A percentile compares a stretch with the other conserved stretches of the same genome.
Conservation (phyloP, 495 filamentous ascomycete genomes). For the Trichoderma reesei region DNA sequence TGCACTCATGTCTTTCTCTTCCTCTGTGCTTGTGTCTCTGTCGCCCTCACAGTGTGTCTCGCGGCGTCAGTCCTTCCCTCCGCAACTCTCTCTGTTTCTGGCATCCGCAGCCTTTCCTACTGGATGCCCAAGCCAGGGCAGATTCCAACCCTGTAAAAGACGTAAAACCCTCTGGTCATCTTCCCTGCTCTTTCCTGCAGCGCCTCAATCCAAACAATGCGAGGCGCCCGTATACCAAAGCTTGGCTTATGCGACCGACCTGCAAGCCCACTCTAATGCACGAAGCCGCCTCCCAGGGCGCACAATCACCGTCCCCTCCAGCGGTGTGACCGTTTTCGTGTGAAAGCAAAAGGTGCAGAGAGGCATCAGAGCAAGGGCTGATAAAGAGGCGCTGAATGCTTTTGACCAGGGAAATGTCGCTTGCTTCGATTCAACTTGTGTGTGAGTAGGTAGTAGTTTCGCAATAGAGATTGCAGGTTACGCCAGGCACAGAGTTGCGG, state of each 20-base stretch:
- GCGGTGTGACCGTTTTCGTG: neutral
- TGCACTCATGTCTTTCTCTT: neutral
- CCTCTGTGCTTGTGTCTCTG: neutral
- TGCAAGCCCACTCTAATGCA: neutral
- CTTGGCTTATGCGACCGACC: constrained; percentile 2
- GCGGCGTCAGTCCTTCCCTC: no score
- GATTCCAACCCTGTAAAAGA: neutral
- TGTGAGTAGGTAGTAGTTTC: no score
- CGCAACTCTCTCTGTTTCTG: no score
- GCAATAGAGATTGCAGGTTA: no score
- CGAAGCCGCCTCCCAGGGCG: neutral
- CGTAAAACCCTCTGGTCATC: no score
- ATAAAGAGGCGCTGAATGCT: neutral
- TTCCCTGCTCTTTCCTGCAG: neutral
- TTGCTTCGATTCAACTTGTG: no score
- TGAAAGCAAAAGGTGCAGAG: no score
- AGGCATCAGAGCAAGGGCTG: neutral
- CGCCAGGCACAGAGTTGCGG: no score
- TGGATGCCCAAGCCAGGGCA: neutral
- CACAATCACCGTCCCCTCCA: constrained; percentile 6
- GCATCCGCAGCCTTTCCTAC: neutral
- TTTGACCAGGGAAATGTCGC: no score
- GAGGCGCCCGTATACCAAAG: neutral
- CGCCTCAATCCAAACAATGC: neutral
- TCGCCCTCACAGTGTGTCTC: no score